These are phyloP conservation scores for Ochetophila trinervis DNA, from an alignment of 306 rosid species.

Conservation along the genomic window DNA sequence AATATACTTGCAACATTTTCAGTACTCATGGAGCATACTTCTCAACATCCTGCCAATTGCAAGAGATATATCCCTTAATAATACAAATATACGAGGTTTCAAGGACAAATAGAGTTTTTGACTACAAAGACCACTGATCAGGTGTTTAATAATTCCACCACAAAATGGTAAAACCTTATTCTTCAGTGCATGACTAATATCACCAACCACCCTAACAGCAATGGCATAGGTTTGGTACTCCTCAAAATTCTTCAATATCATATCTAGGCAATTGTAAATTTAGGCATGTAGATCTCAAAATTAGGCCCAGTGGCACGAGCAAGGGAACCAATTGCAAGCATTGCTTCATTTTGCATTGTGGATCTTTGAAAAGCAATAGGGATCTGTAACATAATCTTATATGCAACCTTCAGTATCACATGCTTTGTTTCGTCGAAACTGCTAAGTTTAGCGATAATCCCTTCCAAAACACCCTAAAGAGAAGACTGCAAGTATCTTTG, in stretches of 20 bases:
- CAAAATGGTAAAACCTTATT: constrained; percentile 30
- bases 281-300: constrained; percentile 30
- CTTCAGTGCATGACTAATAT: constrained; percentile 31
- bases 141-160: constrained; percentile 30
- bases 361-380: constrained; percentile 38
- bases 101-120: constrained; percentile 28
- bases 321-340: constrained; percentile 38
- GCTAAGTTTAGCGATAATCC: constrained; percentile 32
- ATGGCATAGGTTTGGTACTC: constrained; percentile 37
- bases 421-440: constrained; percentile 25
- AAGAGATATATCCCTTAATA: constrained; percentile 35
- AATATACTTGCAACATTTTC: constrained; percentile 31
- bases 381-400: constrained; percentile 28
- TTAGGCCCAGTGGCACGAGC: constrained; percentile 34
- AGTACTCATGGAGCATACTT: constrained; percentile 29
- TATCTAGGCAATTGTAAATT: constrained; percentile 32
- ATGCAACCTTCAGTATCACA: constrained; percentile 24
- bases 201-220: constrained; percentile 40
- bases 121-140: constrained; percentile 26
- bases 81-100: constrained; percentile 36
- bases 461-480: constrained; percentile 39
- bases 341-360: constrained; percentile 41
- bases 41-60: constrained; percentile 35
- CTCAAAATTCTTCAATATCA: constrained; percentile 36
- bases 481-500: constrained; percentile 39